These are phyloP conservation scores for Emmonsiellopsis sp. DNA, from an alignment of 2,329 filamentous ascomycete species.

Conservation along the genomic window DNA sequence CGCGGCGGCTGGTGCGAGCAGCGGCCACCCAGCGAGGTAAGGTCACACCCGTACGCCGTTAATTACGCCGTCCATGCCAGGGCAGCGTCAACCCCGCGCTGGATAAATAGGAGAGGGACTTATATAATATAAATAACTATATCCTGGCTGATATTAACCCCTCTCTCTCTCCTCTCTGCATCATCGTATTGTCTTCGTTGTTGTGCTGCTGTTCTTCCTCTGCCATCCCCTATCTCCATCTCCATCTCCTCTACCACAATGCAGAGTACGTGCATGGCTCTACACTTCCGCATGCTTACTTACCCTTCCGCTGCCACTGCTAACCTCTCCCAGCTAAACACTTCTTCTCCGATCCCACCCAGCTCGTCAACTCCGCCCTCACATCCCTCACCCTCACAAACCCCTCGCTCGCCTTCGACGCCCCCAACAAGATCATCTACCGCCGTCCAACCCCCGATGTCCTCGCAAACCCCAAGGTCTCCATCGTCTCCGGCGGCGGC, in stretches of 20 bases:
- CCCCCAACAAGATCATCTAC: conserved; percentile 75
- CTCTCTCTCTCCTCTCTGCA: background rate
- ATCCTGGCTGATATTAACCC: background rate
- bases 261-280: conserved; percentile 23
- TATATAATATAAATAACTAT: background rate
- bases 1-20: too few species aligned
- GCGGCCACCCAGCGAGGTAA: too few species aligned
- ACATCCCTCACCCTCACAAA: conserved; percentile 73
- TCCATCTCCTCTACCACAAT: conserved; percentile 15
- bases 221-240: background rate
- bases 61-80: too few species aligned
- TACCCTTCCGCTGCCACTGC: background rate
- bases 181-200: background rate
- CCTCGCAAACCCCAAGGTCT: conserved; percentile 53
- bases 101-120: too few species aligned
- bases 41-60: too few species aligned
- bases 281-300: conserved; percentile 5
- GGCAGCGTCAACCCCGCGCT: too few species aligned
- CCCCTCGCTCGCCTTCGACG: conserved; percentile 70
- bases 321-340: conserved; percentile 51
- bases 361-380: conserved; percentile 69
- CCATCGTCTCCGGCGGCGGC: conserved; percentile 79
- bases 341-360: conserved; percentile 76
- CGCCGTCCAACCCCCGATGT: conserved; percentile 47
- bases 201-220: background rate